A percentile compares a stretch with the other conserved stretches of the same genome.
These are phyloP conservation scores for Colletotrichum higginsianum DNA, from an alignment of 2,329 filamentous ascomycete genomes.

Conservation along the genomic window DNA sequence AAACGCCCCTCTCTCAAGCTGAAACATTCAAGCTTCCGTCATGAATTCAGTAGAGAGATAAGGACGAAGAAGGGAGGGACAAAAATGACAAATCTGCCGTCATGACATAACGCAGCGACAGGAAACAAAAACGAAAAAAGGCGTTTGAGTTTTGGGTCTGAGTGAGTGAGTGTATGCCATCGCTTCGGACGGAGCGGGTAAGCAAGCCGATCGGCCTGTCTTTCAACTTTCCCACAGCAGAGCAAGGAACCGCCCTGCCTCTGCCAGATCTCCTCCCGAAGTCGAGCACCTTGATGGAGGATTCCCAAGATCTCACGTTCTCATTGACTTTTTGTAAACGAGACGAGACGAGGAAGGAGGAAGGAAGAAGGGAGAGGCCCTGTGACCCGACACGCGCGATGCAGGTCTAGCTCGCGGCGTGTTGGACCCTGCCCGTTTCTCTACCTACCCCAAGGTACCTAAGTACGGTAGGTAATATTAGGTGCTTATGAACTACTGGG, in stretches of 20 bases:
- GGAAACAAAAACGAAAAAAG: neutral
- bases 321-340: too few species aligned
- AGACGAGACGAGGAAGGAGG: neutral
- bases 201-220: too few species aligned
- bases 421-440: neutral
- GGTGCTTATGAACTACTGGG: too few species aligned
- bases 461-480: too few species aligned
- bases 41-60: constrained; percentile 13
- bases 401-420: neutral
- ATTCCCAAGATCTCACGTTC: neutral
- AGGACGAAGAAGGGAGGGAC: neutral
- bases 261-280: neutral
- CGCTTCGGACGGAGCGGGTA: neutral
- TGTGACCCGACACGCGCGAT: neutral
- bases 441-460: too few species aligned
- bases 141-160: neutral
- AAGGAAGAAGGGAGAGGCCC: neutral
- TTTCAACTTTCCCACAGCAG: neutral
- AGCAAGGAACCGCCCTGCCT: neutral
- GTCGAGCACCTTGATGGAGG: neutral
- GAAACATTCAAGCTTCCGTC: constrained; percentile 21
- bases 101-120: neutral
- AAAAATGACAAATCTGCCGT: neutral
- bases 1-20: constrained; percentile 27
- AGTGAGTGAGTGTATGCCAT: too few species aligned